Conservation (phyloP, 805 yeast species). For the Helenozyma baotianmanensis region DNA sequence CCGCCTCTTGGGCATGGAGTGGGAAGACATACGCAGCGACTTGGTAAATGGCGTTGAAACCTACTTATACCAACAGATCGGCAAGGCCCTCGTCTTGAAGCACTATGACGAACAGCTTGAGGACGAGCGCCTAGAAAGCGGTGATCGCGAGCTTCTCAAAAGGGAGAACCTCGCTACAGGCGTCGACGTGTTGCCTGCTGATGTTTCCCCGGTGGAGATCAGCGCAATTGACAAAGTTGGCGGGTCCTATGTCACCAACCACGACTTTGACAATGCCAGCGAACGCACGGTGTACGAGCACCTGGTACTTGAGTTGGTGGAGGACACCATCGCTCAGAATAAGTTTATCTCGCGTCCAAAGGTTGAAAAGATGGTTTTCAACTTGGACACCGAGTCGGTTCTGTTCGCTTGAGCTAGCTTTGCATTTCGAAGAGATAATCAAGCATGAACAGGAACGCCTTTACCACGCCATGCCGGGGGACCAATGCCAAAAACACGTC, state of each 20-base stretch:
- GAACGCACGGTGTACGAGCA: constrained; percentile 26
- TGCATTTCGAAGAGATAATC: constrained; percentile 14
- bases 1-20: constrained; percentile 37
- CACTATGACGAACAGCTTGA: constrained; percentile 9
- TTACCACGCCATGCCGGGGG: constrained; percentile 21
- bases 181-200: constrained; percentile 10
- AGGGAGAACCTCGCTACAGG: constrained; percentile 7
- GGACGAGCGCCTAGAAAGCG: constrained; percentile 10
- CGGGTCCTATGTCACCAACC: constrained; percentile 25
- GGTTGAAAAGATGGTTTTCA: constrained; percentile 16
- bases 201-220: constrained; percentile 13
- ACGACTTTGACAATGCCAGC: constrained; percentile 30
- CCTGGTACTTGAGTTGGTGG: constrained; percentile 22
- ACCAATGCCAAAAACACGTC: constrained; percentile 19
- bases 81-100: constrained; percentile 16
- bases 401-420: constrained; percentile 1
- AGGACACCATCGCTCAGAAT: constrained; percentile 15
- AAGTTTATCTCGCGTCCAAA: background rate
- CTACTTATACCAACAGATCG: constrained; percentile 31
- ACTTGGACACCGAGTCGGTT: constrained; percentile 24
- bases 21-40: constrained; percentile 40
- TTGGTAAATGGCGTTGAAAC: constrained; percentile 33
- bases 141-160: constrained; percentile 9
- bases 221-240: constrained; percentile 16
- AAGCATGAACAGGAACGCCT: constrained; percentile 21